These are phyloP conservation scores for Cordyceps fumosorosea DNA, from an alignment of 2,329 filamentous ascomycete species.

Conservation along the genomic window DNA sequence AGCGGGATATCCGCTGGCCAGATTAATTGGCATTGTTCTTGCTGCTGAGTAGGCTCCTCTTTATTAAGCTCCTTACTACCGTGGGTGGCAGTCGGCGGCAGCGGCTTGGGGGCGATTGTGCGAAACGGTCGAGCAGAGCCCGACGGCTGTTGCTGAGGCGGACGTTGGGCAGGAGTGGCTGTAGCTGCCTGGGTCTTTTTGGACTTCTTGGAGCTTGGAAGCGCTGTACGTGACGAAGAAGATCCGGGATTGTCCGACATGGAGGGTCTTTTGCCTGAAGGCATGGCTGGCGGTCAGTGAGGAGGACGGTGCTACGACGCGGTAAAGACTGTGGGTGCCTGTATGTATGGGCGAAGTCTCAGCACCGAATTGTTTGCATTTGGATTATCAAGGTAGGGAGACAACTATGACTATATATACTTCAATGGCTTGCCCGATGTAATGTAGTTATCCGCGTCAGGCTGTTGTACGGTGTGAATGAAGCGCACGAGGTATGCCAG, in stretches of 20 bases:
- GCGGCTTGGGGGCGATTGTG: not conserved
- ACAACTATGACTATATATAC: not conserved
- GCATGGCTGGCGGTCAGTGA: not conserved
- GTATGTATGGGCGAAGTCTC: too few relatives aligned
- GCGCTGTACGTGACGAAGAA: not conserved
- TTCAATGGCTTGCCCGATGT: not conserved
- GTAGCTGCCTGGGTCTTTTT: not conserved
- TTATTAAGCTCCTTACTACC: too few relatives aligned
- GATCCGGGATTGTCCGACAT: not conserved
- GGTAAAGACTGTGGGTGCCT: not conserved
- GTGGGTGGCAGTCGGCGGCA: too few relatives aligned
- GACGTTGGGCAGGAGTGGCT: not conserved
- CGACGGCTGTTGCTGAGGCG: not conserved
- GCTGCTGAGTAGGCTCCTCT: too few relatives aligned
- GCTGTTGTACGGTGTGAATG: not conserved
- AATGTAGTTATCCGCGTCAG: too few relatives aligned
- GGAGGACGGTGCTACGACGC: not conserved
- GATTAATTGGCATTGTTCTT: too few relatives aligned
- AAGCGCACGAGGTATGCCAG: not conserved
- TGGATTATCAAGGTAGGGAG: not conserved
- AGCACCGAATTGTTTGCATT: not conserved
- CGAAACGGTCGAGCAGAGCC: not conserved
- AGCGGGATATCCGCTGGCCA: too few relatives aligned
- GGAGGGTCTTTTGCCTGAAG: not conserved
- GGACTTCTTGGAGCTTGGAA: not conserved